A percentile compares a stretch with the other conserved stretches of the same genome.
These are phyloP conservation scores for Hypoxylon sp. DNA, from an alignment of 2,329 filamentous ascomycete species.

Conservation along the genomic window DNA sequence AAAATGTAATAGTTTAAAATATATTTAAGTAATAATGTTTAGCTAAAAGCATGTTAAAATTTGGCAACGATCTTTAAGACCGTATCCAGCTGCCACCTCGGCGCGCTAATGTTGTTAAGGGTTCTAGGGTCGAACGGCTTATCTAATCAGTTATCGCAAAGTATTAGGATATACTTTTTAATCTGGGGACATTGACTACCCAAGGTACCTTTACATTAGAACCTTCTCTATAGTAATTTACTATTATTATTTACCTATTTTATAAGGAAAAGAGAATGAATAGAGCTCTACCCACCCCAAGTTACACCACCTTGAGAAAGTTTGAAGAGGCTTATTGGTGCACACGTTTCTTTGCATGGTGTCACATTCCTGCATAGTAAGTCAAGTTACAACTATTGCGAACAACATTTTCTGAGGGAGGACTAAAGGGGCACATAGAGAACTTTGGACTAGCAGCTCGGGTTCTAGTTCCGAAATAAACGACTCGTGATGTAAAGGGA, in stretches of 20 bases:
- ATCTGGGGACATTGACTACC: background rate
- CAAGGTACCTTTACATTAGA: background rate
- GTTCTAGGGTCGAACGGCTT: conserved; percentile 33
- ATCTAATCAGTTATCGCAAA: conserved; percentile 32
- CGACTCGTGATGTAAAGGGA: background rate
- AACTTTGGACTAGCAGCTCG: background rate
- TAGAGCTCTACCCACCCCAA: conserved; percentile 3
- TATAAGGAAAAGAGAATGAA: background rate
- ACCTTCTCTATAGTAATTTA: background rate
- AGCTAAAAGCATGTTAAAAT: no score
- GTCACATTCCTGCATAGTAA: conserved; percentile 25
- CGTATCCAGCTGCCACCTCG: no score
- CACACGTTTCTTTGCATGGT: conserved; percentile 20
- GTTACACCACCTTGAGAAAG: conserved; percentile 4
- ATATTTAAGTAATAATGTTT: no score
- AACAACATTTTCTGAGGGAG: background rate
- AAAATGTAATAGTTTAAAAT: no score
- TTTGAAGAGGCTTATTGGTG: conserved; percentile 8
- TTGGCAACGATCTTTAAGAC: no score
- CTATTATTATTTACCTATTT: background rate
- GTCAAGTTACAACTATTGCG: conserved; percentile 1
- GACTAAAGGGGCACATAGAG: background rate
- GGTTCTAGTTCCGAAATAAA: background rate
- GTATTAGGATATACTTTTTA: background rate
- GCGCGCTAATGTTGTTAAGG: no score